phyloP scores from a whole-genome alignment of 2,329 filamentous ascomycete species.

The Colletotrichum aenigma region DNA sequence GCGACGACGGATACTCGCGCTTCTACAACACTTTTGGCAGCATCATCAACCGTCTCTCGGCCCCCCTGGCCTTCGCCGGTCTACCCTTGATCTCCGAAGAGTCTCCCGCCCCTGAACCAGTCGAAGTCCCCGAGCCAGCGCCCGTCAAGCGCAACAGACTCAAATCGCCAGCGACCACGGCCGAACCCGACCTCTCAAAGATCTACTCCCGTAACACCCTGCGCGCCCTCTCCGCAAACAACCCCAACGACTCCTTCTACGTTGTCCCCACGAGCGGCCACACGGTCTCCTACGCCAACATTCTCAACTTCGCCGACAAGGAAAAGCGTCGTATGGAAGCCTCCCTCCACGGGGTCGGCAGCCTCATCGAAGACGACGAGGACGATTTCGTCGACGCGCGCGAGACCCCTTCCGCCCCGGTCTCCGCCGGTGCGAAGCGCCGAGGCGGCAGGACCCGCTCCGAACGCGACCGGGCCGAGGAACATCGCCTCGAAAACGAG shows the following conservation, averaged over 20 bases:
- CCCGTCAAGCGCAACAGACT: constrained; percentile 40
- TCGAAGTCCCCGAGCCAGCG: constrained; percentile 41
- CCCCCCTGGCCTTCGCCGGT: constrained; percentile 90
- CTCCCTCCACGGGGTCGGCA: constrained; percentile 45
- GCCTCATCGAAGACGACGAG: constrained; percentile 67
- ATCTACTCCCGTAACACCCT: constrained; percentile 88
- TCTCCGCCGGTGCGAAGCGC: constrained; percentile 46
- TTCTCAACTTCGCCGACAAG: constrained; percentile 73
- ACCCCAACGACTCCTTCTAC: constrained; percentile 82
- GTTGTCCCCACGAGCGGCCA: constrained; percentile 91
- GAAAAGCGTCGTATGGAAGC: constrained; percentile 65
- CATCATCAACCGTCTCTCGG: constrained; percentile 86
- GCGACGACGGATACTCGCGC: constrained; percentile 82
- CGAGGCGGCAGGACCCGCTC: constrained; percentile 43
- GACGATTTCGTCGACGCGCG: constrained; percentile 91
- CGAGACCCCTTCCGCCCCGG: constrained; percentile 59
- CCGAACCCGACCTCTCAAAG: constrained; percentile 78
- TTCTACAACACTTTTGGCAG: constrained; percentile 94
- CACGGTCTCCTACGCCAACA: constrained; percentile 91
- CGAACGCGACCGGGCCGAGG: constrained; percentile 69
- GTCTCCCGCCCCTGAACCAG: constrained; percentile 25
- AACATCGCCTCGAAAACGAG: constrained; percentile 86
- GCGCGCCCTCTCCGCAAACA: constrained; percentile 72
- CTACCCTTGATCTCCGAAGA: constrained; percentile 74
- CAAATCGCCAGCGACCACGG: constrained; percentile 32